A percentile compares a stretch with the other conserved stretches of the same genome.
Evolutionary conservation across 2,329 filamentous ascomycete genomes (phyloP).

Genomic region (Sporothrix mexicana): DNA sequence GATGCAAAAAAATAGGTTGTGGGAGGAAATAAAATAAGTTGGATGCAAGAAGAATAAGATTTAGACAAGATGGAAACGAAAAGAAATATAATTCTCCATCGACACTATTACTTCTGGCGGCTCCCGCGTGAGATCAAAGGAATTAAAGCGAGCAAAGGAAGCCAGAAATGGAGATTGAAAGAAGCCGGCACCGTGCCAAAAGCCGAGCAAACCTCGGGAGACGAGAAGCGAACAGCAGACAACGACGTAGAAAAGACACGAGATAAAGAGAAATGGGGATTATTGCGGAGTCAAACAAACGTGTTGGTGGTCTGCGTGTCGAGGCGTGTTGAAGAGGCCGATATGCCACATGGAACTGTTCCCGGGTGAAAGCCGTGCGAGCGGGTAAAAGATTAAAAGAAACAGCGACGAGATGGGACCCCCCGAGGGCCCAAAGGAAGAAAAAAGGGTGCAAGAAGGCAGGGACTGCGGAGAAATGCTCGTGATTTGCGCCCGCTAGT

Average conservation of each 20-base stretch:
- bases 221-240: slow-evolving; percentile 19
- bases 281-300: neutral
- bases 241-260: slow-evolving; percentile 1
- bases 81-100: slow-evolving; percentile 13
- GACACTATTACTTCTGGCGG: neutral
- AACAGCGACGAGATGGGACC: neutral
- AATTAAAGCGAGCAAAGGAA: neutral
- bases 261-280: slow-evolving; percentile 18
- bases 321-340: slow-evolving; percentile 13
- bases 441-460: neutral
- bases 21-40: neutral
- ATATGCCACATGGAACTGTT: slow-evolving; percentile 9
- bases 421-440: slow-evolving; percentile 16
- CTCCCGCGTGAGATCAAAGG: slow-evolving; percentile 22
- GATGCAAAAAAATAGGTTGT: neutral
- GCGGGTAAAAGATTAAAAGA: slow-evolving; percentile 8
- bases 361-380: slow-evolving; percentile 8
- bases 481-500: slow-evolving; percentile 11
- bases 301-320: slow-evolving; percentile 6
- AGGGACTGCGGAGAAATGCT: slow-evolving; percentile 25
- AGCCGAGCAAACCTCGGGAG: slow-evolving; percentile 32
- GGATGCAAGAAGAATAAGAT: neutral
- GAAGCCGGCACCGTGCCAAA: slow-evolving; percentile 1
- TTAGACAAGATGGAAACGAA: neutral
- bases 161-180: neutral